A percentile compares a stretch with the other conserved stretches of the same genome.
Evolutionary conservation across 164 flowering plant species (phyloP).

Genomic region (Santalum album): DNA sequence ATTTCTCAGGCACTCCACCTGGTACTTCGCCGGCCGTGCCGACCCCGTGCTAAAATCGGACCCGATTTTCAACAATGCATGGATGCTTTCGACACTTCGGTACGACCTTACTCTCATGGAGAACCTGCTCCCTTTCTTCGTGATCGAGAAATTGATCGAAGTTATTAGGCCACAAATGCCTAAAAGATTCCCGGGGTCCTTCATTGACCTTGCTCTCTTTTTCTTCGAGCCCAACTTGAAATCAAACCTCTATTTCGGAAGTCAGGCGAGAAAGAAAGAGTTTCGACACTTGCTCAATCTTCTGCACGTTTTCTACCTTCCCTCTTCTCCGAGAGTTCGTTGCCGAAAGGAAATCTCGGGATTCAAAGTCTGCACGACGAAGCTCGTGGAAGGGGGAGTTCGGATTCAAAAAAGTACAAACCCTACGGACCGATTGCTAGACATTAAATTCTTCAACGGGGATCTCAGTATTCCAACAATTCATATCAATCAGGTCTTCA

Average conservation of each 20-base stretch:
- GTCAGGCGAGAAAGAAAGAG: conserved; percentile 4
- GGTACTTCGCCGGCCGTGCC: conserved; percentile 17
- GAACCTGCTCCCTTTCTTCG: conserved; percentile 27
- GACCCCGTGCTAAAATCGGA: conserved; percentile 12
- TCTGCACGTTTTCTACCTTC: conserved; percentile 15
- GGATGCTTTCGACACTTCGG: conserved; percentile 10
- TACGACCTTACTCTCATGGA: conserved; percentile 24
- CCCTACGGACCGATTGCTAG: conserved; percentile 1
- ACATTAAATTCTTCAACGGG: conserved; percentile 15
- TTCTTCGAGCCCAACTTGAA: conserved; percentile 17
- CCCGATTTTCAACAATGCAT: conserved; percentile 11
- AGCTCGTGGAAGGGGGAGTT: conserved; percentile 15
- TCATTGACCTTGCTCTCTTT: conserved; percentile 18
- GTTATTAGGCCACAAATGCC: conserved; percentile 12
- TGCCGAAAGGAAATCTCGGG: background rate
- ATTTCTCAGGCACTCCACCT: conserved; percentile 19
- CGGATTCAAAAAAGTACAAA: conserved; percentile 8
- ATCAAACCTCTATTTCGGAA: conserved; percentile 4
- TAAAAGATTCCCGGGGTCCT: conserved; percentile 6
- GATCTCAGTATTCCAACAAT: conserved; percentile 18
- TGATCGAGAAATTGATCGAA: conserved; percentile 14
- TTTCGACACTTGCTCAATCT: conserved; percentile 22
- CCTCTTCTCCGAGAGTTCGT: background rate
- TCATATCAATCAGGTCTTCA: conserved; percentile 6
- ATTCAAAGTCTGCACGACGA: conserved; percentile 8